Percentiles rank a stretch among this genome's conserved stretches.
Evolutionary conservation across 129 eudicot species (phyloP).

Genomic region (Flaveria sonorensis): DNA sequence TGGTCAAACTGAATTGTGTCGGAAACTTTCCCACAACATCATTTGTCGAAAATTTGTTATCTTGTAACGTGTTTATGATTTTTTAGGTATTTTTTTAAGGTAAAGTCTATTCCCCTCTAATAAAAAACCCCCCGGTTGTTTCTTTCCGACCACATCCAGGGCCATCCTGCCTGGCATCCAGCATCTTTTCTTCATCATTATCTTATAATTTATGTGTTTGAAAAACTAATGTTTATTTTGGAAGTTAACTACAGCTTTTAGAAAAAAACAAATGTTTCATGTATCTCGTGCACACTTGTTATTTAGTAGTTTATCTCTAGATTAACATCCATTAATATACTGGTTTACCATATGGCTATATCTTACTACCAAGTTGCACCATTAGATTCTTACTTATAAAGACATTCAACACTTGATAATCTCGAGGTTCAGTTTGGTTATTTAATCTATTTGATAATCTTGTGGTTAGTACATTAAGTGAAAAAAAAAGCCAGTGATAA

Average conservation of each 20-base stretch:
- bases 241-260: constrained; percentile 19
- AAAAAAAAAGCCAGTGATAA: not conserved
- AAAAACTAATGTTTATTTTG: not conserved
- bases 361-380: constrained; percentile 25
- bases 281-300: not conserved
- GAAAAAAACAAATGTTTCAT: constrained; percentile 1
- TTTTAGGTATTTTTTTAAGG: too few species aligned
- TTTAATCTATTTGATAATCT: not conserved
- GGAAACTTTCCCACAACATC: too few species aligned
- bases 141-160: too few species aligned
- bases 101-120: too few species aligned
- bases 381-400: not conserved
- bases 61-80: too few species aligned
- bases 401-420: not conserved
- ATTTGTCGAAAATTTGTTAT: too few species aligned
- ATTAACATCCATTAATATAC: not conserved
- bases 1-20: too few species aligned
- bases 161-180: too few species aligned
- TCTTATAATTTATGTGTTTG: not conserved
- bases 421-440: constrained; percentile 10
- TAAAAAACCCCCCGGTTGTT: too few species aligned
- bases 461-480: constrained; percentile 3
- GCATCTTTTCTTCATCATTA: too few species aligned
- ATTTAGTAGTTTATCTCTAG: not conserved
- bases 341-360: constrained; percentile 23